Evolutionary conservation across 2,329 filamentous ascomycete genomes (phyloP).

Genomic region (Fusarium falciforme): DNA sequence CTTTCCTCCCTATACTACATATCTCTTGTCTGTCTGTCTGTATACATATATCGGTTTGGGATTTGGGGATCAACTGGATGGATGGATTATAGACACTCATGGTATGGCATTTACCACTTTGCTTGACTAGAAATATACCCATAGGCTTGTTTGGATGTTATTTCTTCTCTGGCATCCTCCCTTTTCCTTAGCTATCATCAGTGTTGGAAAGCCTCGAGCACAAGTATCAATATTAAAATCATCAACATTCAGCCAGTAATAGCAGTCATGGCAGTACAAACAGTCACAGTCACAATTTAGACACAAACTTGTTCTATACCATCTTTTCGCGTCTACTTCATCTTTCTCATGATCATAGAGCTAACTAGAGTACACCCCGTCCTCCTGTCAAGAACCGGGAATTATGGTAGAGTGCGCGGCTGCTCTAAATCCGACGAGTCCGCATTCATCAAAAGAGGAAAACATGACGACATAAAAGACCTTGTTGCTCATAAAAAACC

Average conservation of each 20-base stretch:
- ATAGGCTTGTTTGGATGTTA: conserved; percentile 8
- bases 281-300: background rate
- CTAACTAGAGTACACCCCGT: conserved; percentile 56
- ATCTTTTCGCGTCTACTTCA: conserved; percentile 54
- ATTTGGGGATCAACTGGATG: conserved; percentile 4
- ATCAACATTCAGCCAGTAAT: background rate
- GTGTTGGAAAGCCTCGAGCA: background rate
- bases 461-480: conserved; percentile 50
- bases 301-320: conserved; percentile 39
- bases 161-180: background rate
- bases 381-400: conserved; percentile 42
- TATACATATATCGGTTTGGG: background rate
- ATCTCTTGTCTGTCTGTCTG: background rate
- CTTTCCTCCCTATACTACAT: background rate
- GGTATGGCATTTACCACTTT: background rate
- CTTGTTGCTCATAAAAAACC: conserved; percentile 48
- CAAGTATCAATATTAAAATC: background rate
- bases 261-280: background rate
- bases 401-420: conserved; percentile 50
- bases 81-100: background rate
- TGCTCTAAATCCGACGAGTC: conserved; percentile 39
- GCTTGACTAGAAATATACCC: conserved; percentile 32
- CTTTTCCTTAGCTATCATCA: too few relatives aligned
- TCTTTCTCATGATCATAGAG: conserved; percentile 55
- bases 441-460: conserved; percentile 38